Evolutionary conservation across 352 stramenopile genomes (phyloP), one percentile per base, ranked within the genome.

Genomic region (Nothophytophthora sp.): DNA sequence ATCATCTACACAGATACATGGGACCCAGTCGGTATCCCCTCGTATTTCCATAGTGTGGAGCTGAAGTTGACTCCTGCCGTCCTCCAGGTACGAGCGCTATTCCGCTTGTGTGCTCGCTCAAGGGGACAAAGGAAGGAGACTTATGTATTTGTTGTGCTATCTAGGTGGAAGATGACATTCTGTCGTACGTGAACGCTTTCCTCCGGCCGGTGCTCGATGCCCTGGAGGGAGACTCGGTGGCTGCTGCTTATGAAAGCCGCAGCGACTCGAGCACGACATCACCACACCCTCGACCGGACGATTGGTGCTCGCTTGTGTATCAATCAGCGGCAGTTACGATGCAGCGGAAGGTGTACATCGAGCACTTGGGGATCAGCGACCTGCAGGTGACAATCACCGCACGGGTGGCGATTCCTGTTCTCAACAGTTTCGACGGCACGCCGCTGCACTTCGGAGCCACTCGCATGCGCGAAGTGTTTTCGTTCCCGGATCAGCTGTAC

Each of bases 401-500:
- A 5, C 81, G 82, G 0, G 73, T 88, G n/a, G 82, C 80, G 3
- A 73, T 91, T 34, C 82, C 82, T 33, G 75, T 92, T 30, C 58
- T 95, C 10, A 91, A 88, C 47, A 92, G 82, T 49, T 82, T 95
- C 42, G 81, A 95, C 53, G 74, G 82, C 5, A 95, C 82, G 11
- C 80, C 81, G 1, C 45, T 95, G 37, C 63, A 74, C 8, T 90
- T 95, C 35, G 76, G 67, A 18, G 50, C 55, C 1, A 69, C 63
- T 0, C 47, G 72, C 11, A 81, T 90, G 73, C 61, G 60, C n/a
- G 63, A 90, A n/a, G 71, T 92, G 16, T 88, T 88, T 71, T 47
- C 73, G 7, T 89, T 88, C 27, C 56, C 70, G 0, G 82, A 95
- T 27, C 82, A 95, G 39, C 40, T 95, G 16, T 71, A 74, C 55